Evolutionary conservation across 306 rosid species (phyloP), one percentile per base, ranked within the genome.

Genomic region (Glycine tomentella): DNA sequence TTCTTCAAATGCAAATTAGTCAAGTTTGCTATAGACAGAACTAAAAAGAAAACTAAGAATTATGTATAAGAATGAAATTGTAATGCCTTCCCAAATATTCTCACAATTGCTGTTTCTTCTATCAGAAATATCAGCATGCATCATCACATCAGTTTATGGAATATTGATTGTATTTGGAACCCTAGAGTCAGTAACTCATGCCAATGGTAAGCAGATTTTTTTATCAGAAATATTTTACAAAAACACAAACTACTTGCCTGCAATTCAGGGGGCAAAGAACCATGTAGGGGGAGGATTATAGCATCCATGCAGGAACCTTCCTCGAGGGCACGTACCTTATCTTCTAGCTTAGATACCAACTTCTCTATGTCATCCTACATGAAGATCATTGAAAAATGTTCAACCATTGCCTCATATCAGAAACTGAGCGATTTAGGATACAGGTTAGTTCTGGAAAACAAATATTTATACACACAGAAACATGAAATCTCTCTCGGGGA

Each of bases 221-320:
- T 1, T 0, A 20, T 20, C 20, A 20, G 20, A 20, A 20, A 20
- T 20, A 20, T 20, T 20, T 20, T 20, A 20, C 20, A 20, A 20
- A 20, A 20, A 20, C 20, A 20, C 0, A 20, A 20, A 20, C 20
- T 20, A 83, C 97, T 85, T 80, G 88, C 99, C 94, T 95, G 99
- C 92, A 93, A 85, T 87, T 95, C 97, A 79, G 99, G 99, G 76
- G 97, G 97, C 87, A 95, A 87, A 69, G 99, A 95, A 80, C 99
- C 98, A 50, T 95, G 99, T 69, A 95, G 91, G 51, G 99, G 99
- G 81, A 95, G 91, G 82, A 95, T 87, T 72, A 95, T 73, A 55
- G 90, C 98, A 91, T 95, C 98, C 97, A 95, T 87, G 82, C 97
- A 92, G 16, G 99, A 95, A 66, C 99, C 99, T 86, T 93, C 99